phyloP scores from a whole-genome alignment of 805 yeast species.

The Starmerella kuoi region DNA sequence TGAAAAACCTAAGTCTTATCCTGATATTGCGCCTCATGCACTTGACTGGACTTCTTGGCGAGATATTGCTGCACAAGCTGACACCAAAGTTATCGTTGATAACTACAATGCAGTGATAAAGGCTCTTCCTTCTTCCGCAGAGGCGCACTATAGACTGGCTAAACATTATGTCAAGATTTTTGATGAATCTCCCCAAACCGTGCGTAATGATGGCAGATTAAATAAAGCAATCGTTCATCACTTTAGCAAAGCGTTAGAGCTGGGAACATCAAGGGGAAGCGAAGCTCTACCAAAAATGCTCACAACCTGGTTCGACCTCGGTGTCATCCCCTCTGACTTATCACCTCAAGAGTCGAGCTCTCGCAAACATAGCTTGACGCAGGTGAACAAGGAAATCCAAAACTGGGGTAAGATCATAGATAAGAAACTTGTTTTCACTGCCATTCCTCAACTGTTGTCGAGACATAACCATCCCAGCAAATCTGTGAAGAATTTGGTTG shows the following conservation, averaged over 20 bases:
- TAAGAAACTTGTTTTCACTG: slow-evolving; percentile 47
- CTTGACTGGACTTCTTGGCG: slow-evolving; percentile 80
- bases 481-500: slow-evolving; percentile 43
- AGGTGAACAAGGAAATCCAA: slow-evolving; percentile 12
- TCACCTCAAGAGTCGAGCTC: slow-evolving; percentile 2
- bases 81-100: slow-evolving; percentile 56
- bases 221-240: slow-evolving; percentile 45
- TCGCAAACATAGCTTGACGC: slow-evolving; percentile 7
- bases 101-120: slow-evolving; percentile 53
- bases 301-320: slow-evolving; percentile 63
- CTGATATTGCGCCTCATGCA: slow-evolving; percentile 38
- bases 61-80: slow-evolving; percentile 71
- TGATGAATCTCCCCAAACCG: slow-evolving; percentile 33
- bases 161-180: slow-evolving; percentile 63
- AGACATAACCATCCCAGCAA: slow-evolving; percentile 55
- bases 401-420: slow-evolving; percentile 15
- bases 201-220: slow-evolving; percentile 31
- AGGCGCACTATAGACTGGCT: slow-evolving; percentile 70
- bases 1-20: slow-evolving; percentile 6
- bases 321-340: slow-evolving; percentile 7
- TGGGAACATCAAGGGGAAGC: slow-evolving; percentile 53
- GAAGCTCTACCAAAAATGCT: slow-evolving; percentile 78
- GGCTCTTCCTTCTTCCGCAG: slow-evolving; percentile 52
- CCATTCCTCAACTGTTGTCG: slow-evolving; percentile 74
- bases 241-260: slow-evolving; percentile 47